A percentile compares a stretch with the other conserved stretches of the same genome.
phyloP scores from a whole-genome alignment of 805 yeast species.

The Priceomyces melissophilus region DNA sequence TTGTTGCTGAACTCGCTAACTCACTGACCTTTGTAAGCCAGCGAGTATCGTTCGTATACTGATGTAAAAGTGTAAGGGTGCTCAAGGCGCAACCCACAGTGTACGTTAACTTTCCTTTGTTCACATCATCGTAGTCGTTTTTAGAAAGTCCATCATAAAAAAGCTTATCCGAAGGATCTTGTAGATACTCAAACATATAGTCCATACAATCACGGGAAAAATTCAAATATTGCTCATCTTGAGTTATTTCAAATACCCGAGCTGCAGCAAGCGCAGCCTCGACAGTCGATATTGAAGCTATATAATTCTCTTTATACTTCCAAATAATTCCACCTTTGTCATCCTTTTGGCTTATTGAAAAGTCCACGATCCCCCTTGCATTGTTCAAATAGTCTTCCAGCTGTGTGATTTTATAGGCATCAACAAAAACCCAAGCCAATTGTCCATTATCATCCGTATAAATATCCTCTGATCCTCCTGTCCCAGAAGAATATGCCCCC shows the following conservation, averaged over 20 bases:
- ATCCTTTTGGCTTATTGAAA: slow-evolving; percentile 19
- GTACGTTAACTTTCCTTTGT: slow-evolving; percentile 27
- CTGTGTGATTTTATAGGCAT: slow-evolving; percentile 18
- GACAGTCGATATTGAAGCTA: slow-evolving; percentile 27
- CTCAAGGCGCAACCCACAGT: slow-evolving; percentile 26
- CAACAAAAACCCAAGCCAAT: slow-evolving; percentile 23
- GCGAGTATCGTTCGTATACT: slow-evolving; percentile 10
- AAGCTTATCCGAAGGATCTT: slow-evolving; percentile 15
- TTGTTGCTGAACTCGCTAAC: slow-evolving; percentile 16
- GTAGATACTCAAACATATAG: slow-evolving; percentile 14
- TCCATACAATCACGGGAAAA: slow-evolving; percentile 17
- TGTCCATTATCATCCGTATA: slow-evolving; percentile 30
- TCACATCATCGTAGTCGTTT: slow-evolving; percentile 11
- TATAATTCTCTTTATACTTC: slow-evolving; percentile 18
- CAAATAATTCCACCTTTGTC: slow-evolving; percentile 24
- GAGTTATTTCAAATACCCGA: slow-evolving; percentile 14
- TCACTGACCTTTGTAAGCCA: slow-evolving; percentile 21
- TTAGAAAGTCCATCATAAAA: slow-evolving; percentile 19
- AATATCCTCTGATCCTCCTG: slow-evolving; percentile 19
- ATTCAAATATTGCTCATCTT: slow-evolving; percentile 10
- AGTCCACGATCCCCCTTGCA: slow-evolving; percentile 16
- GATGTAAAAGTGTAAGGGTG: slow-evolving; percentile 18
- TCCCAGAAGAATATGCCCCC: slow-evolving; percentile 23
- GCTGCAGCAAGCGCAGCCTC: slow-evolving; percentile 28
- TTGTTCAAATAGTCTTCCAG: slow-evolving; percentile 14